These are phyloP conservation scores for Fusarium verrucosum DNA, from an alignment of 2,329 filamentous ascomycete species.

Conservation along the genomic window DNA sequence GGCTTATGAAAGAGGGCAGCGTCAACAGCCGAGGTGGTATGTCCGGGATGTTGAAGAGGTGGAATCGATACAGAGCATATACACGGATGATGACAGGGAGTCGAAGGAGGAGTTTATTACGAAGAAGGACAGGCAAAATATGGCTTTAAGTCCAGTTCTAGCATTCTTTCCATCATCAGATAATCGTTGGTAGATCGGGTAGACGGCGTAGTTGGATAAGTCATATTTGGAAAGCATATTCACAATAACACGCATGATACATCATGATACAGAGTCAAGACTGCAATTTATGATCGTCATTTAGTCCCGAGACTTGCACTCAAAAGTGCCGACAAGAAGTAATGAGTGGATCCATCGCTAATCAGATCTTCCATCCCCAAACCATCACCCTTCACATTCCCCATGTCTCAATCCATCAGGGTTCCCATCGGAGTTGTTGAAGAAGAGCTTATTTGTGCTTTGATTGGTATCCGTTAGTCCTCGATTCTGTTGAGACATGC, in stretches of 20 bases:
- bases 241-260: background rate
- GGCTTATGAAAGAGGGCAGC: slow-evolving; percentile 20
- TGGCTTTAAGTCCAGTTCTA: slow-evolving; percentile 46
- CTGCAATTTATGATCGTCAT: slow-evolving; percentile 15
- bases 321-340: slow-evolving; percentile 3
- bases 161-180: slow-evolving; percentile 45
- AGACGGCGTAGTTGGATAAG: background rate
- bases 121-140: background rate
- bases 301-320: slow-evolving; percentile 5
- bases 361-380: slow-evolving; percentile 18
- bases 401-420: slow-evolving; percentile 34
- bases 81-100: slow-evolving; percentile 12
- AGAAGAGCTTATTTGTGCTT: slow-evolving; percentile 44
- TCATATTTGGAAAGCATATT: background rate
- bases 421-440: slow-evolving; percentile 35
- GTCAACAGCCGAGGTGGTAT: background rate
- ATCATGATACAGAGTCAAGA: background rate
- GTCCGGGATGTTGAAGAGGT: background rate
- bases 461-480: slow-evolving; percentile 39
- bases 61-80: slow-evolving; percentile 6
- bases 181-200: background rate
- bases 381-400: slow-evolving; percentile 7
- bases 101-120: background rate
- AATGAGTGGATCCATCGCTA: slow-evolving; percentile 40
- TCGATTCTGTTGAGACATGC: background rate